Conservation (phyloP, 179 eudicot species). For the Beta lomatogona region DNA sequence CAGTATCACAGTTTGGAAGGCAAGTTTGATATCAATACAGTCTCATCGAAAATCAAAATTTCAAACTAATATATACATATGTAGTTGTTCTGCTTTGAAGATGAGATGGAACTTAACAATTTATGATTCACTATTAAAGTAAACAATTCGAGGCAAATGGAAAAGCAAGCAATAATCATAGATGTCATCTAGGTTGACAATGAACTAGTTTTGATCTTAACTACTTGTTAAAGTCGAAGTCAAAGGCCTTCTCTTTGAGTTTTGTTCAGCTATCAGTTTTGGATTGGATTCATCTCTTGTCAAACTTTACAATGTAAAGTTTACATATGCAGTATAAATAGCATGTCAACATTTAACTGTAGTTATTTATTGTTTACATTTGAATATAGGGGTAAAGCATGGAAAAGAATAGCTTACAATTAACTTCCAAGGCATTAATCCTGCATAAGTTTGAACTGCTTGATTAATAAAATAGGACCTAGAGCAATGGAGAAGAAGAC, state of each 20-base stretch:
- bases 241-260: not conserved
- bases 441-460: not conserved
- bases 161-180: conserved; percentile 3
- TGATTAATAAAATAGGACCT: conserved; percentile 1
- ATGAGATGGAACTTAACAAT: not conserved
- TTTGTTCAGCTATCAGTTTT: not conserved
- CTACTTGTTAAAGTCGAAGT: not conserved
- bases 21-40: conserved; percentile 25
- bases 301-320: not conserved
- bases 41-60: not conserved
- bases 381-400: not conserved
- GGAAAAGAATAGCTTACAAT: not conserved
- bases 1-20: conserved; percentile 91
- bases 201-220: conserved; percentile 4
- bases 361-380: not conserved
- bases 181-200: conserved; percentile 10
- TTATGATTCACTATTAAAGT: conserved; percentile 1
- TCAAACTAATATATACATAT: not conserved
- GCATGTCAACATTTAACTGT: not conserved
- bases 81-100: not conserved
- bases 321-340: not conserved
- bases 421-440: not conserved
- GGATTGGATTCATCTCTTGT: not conserved
- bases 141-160: not conserved
- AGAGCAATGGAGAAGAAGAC: conserved; percentile 1